Evolutionary conservation across 305 asterid species (phyloP), one percentile per base, ranked within the genome.

Genomic region (Petunia hybrid): DNA sequence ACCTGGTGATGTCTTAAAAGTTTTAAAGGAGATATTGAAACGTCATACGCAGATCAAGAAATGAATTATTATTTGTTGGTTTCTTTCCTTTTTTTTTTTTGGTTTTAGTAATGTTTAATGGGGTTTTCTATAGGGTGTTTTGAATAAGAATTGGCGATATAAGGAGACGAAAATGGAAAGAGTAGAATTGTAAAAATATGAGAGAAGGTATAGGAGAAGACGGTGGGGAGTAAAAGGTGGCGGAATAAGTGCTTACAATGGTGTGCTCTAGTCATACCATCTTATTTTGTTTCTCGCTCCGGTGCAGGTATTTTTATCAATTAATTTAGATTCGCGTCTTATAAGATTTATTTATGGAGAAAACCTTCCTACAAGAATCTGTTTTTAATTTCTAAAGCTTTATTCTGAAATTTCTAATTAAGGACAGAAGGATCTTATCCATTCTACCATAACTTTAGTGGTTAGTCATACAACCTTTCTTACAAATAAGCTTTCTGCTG

Each of bases 171-270:
- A 16, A 12, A 77, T 13, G 80, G 68, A 70, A 42, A 63, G 4
- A 42, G 56, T 48, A 70, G 42, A 70, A 70, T 70, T 45, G 68
- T 63, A 53, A 63, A 10, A 73, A 38, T 12, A 38, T 9, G 59
- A 42, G 84, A 77, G 80, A 45, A 8, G 43, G n/a, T 22, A 22
- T 22, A 22, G 31, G 39, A 45, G 59, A 81, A 16, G 82, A 85
- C 55, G 86, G 87, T 56, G n/a, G 36, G 16, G 94, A 90, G 91
- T 64, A 83, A 87, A 86, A 89, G 62, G 76, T 80, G 90, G 90
- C 76, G 76, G 62, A 53, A 62, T 39, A 67, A 79, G 40, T 68
- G 85, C 71, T 4, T 22, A 41, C 38, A 61, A 46, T 41, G 76
- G 76, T 4, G 57, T 51, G 10, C 14, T 51, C 31, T 22, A 22